Conservation (phyloP, 352 stramenopile species). For the Pythium dissimile region DNA sequence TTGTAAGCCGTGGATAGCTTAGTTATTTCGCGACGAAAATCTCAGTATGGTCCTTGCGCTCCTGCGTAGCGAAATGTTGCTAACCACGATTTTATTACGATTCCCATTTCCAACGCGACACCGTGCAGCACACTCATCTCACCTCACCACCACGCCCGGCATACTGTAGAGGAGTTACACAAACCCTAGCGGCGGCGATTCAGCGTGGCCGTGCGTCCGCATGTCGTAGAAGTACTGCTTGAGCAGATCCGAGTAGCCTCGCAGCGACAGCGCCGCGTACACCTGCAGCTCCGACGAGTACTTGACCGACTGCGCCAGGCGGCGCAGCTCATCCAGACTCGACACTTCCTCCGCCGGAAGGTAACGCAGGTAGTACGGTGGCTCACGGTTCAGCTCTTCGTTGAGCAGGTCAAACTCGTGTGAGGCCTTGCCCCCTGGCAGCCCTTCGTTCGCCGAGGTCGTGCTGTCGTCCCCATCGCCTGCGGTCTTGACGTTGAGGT, state of each 20-base stretch:
- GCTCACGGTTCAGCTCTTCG: slow-evolving; percentile 52
- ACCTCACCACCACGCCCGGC: too few species aligned
- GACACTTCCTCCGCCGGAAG: slow-evolving; percentile 60
- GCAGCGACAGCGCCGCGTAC: slow-evolving; percentile 57
- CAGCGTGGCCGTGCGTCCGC: slow-evolving; percentile 35
- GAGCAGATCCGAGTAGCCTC: slow-evolving; percentile 56
- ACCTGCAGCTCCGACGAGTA: slow-evolving; percentile 55
- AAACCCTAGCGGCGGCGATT: slow-evolving; percentile 52
- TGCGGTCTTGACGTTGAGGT: slow-evolving; percentile 38
- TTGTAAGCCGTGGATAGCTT: too few species aligned
- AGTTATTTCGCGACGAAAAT: not conserved
- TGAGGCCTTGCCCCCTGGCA: slow-evolving; percentile 48
- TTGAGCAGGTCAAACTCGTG: slow-evolving; percentile 57
- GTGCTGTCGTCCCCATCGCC: slow-evolving; percentile 28
- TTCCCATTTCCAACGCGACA: too few species aligned
- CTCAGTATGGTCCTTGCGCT: too few species aligned
- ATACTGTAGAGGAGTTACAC: too few species aligned
- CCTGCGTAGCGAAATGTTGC: too few species aligned
- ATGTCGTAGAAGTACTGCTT: slow-evolving; percentile 68
- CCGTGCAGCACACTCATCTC: too few species aligned
- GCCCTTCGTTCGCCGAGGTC: slow-evolving; percentile 43
- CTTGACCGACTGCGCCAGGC: slow-evolving; percentile 47
- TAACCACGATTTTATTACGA: too few species aligned
- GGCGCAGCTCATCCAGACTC: slow-evolving; percentile 52
- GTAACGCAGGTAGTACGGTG: slow-evolving; percentile 73